Base-by-base conservation (phyloP, 2,329 filamentous ascomycete species). In the Paraphoma sp. region DNA sequence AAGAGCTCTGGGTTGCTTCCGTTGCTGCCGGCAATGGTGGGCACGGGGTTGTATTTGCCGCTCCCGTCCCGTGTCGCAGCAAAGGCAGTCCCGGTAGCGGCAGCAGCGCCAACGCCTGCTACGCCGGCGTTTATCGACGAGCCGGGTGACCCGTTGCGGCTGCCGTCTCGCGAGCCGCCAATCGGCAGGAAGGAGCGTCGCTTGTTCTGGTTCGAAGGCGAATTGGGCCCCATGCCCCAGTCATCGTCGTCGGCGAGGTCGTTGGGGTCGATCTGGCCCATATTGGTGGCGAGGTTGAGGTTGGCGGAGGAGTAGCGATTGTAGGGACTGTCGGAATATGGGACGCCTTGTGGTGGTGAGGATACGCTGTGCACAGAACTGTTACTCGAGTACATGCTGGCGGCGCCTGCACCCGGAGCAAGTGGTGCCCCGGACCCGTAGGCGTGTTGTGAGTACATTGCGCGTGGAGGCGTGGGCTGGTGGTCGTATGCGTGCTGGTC, bases 241-340 rank as follows among this genome's bases (percentile, higher is more conserved):
- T 97, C 93, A 29, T 91, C 92, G 70, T 97, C 93, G 73, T 97
- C 93, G 18, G 85, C 86, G 62, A 97, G 93, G 12, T 89, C 87
- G 68, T 90, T 87, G 2, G 93, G 92, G 72, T 97, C 88, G 56
- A 95, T 83, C 48, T 76, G 72, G 48, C 76, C 84, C 68, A 76
- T 69, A 33, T 70, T 60, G 8, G 63, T 67, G 4, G 73, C 70
- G 42, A 71, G 68, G 57, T 69, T 64, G 52, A 72, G 68, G 31
- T 71, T 69, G 17, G 68, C 67, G 18, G 74, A 75, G 7, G 74
- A 85, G 68, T 86, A 86, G 63, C 84, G 83, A 53, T 85, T 84
- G 71, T 92, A 92, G 0, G 89, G 89, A 47, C 89, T 88, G 65
- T 90, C 88, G 30, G 81, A 78, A 70, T 85, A 87, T 62, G 60